Conservation (phyloP, 108 stramenopile species). For the Tribonema minus region DNA sequence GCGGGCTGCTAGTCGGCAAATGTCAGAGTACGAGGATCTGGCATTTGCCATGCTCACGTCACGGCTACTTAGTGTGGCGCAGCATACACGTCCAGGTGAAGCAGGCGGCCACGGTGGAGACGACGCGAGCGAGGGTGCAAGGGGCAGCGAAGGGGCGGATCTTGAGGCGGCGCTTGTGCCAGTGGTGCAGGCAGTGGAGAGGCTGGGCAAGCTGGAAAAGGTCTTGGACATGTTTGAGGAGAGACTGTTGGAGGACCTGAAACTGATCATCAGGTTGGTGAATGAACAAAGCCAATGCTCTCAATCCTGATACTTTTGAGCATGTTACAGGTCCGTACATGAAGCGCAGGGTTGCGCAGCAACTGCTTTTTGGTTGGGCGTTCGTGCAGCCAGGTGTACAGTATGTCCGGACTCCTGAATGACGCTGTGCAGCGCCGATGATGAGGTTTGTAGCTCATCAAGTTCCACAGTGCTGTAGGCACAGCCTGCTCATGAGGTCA, state of each 20-base stretch:
- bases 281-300: too few relatives aligned
- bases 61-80: constrained; percentile 2
- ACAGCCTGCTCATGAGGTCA: too few relatives aligned
- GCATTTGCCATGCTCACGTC: constrained; percentile 3
- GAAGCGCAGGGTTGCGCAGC: too few relatives aligned
- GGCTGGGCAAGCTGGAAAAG: constrained; percentile 28
- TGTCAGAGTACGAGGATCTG: constrained; percentile 15
- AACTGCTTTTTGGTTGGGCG: too few relatives aligned
- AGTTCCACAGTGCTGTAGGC: too few relatives aligned
- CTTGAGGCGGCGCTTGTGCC: constrained; percentile 4
- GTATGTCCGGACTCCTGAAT: too few relatives aligned
- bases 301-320: too few relatives aligned
- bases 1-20: neutral
- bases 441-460: too few relatives aligned
- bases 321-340: too few relatives aligned
- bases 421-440: too few relatives aligned
- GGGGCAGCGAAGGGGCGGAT: neutral
- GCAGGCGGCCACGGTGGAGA: neutral
- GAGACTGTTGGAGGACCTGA: constrained; percentile 16
- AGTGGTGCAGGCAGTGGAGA: constrained; percentile 11
- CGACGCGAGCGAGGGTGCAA: neutral
- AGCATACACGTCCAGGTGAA: neutral
- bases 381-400: too few relatives aligned
- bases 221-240: constrained; percentile 18
- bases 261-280: constrained; percentile 26